phyloP scores from a whole-genome alignment of 805 yeast species.

The Saccharomycopsis microspora region DNA sequence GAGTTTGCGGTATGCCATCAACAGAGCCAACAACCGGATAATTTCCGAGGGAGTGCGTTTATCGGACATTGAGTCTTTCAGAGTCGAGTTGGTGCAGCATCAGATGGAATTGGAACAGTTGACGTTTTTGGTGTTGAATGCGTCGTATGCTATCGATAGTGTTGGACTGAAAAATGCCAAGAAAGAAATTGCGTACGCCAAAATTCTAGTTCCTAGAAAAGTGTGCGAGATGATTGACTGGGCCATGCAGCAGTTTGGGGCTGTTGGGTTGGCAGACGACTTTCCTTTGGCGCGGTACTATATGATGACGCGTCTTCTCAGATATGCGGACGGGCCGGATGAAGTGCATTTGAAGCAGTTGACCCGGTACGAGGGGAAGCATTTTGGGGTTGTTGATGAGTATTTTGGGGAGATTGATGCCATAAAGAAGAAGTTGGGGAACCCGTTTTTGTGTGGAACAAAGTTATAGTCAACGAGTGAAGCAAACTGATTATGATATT shows the following conservation, averaged over 20 bases:
- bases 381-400: conserved; percentile 26
- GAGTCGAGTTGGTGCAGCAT: conserved; percentile 37
- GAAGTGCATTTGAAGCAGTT: conserved; percentile 52
- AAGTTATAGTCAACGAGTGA: neutral
- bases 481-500: neutral
- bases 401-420: conserved; percentile 19
- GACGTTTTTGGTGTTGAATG: conserved; percentile 41
- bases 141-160: conserved; percentile 48
- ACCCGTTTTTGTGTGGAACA: neutral
- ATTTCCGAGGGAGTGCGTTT: conserved; percentile 35
- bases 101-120: conserved; percentile 45
- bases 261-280: conserved; percentile 54
- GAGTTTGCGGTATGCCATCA: conserved; percentile 34
- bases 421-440: conserved; percentile 5
- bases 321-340: conserved; percentile 64
- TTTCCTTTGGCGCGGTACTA: conserved; percentile 44
- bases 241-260: conserved; percentile 55
- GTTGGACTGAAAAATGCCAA: conserved; percentile 43
- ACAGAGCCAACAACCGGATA: conserved; percentile 39
- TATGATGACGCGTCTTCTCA: conserved; percentile 39
- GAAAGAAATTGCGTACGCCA: conserved; percentile 49
- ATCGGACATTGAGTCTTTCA: conserved; percentile 38
- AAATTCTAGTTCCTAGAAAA: conserved; percentile 51
- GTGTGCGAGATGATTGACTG: conserved; percentile 42
- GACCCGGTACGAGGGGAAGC: conserved; percentile 35